phyloP scores from a whole-genome alignment of 768 basidiomycete genomes.

The Hirschioporus abietinus region DNA sequence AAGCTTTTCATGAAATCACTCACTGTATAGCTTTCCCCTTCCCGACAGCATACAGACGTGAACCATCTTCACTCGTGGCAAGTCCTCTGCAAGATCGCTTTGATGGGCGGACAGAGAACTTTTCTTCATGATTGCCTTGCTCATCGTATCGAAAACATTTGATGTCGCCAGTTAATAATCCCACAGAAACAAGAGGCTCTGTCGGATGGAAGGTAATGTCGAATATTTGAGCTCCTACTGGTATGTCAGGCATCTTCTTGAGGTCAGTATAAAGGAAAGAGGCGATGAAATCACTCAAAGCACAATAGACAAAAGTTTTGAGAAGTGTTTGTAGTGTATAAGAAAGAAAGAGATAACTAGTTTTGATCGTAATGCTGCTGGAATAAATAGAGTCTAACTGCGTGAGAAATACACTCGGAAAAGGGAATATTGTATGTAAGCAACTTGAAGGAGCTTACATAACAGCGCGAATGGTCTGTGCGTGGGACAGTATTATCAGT shows the following conservation, averaged over 20 bases:
- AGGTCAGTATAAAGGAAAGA: too few species aligned
- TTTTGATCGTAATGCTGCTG: too few species aligned
- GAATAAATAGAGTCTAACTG: too few species aligned
- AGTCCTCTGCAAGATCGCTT: slow-evolving; percentile 82
- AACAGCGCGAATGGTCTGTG: too few species aligned
- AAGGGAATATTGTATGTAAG: too few species aligned
- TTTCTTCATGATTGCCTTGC: slow-evolving; percentile 48
- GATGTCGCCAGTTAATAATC: slow-evolving; percentile 76
- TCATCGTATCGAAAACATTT: slow-evolving; percentile 80
- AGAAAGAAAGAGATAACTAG: too few species aligned
- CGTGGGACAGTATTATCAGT: too few species aligned
- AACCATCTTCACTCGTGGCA: slow-evolving; percentile 61
- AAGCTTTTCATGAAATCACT: slow-evolving; percentile 27
- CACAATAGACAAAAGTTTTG: too few species aligned
- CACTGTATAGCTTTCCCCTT: slow-evolving; percentile 79
- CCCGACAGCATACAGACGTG: slow-evolving; percentile 68
- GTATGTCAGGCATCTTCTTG: slow-evolving; percentile 62
- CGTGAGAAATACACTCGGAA: too few species aligned
- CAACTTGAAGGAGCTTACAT: too few species aligned
- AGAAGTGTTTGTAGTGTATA: too few species aligned
- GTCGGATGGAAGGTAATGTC: slow-evolving; percentile 86
- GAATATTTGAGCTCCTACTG: slow-evolving; percentile 75
- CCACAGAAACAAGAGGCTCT: slow-evolving; percentile 63
- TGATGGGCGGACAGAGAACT: slow-evolving; percentile 65
- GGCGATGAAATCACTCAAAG: too few species aligned